These are phyloP conservation scores for Saussurea involucrata DNA, from an alignment of 129 eudicot species.

Conservation along the genomic window DNA sequence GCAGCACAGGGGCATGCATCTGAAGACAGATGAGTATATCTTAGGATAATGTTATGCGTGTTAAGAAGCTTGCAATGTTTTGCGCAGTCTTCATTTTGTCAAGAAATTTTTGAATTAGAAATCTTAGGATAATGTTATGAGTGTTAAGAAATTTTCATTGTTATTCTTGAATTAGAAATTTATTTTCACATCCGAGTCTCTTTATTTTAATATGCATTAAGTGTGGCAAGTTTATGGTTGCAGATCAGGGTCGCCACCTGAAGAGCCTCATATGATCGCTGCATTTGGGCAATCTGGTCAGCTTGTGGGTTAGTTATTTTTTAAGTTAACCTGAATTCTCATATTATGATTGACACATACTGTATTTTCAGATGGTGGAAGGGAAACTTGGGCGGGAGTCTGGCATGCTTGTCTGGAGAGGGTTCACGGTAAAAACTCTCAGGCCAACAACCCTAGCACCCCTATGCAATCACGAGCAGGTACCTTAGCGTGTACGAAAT, in stretches of 20 bases:
- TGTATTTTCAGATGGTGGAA: constrained; percentile 58
- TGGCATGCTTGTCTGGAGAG: constrained; percentile 82
- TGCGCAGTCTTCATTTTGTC: neutral
- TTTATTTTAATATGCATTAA: constrained; percentile 6
- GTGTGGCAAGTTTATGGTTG: constrained; percentile 15
- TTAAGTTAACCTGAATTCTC: constrained; percentile 51
- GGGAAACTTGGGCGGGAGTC: constrained; percentile 70
- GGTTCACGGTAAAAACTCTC: constrained; percentile 54
- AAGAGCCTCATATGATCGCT: constrained; percentile 90
- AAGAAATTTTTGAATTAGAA: neutral
- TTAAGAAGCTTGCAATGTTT: neutral
- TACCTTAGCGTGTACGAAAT: neutral
- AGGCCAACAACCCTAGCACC: constrained; percentile 43
- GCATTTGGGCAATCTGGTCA: constrained; percentile 90
- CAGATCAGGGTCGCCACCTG: constrained; percentile 93
- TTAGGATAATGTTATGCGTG: neutral
- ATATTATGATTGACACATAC: constrained; percentile 22
- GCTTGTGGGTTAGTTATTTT: constrained; percentile 15
- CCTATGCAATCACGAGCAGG: constrained; percentile 53
- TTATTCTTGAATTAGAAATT: neutral
- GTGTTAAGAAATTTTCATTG: neutral
- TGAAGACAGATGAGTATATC: neutral
- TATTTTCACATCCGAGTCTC: neutral
- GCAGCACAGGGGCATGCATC: neutral
- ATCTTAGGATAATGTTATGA: neutral